Conservation (phyloP, 139 green algal species). For the Micromonas pusilla region DNA sequence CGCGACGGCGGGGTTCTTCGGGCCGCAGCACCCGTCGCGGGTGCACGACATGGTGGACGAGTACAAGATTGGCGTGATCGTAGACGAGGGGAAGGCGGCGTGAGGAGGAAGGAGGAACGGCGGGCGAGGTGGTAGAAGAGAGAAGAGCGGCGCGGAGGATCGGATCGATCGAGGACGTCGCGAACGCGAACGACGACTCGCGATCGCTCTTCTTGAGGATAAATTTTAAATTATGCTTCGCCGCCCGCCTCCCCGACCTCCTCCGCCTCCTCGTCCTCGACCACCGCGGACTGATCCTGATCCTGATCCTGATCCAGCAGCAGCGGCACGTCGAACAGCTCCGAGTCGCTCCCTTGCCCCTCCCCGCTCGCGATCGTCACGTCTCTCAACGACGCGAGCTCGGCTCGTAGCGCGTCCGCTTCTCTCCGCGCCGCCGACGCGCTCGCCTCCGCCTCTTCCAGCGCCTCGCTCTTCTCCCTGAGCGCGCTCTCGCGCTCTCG, state of each 20-base stretch:
- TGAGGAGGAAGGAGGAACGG: not conserved
- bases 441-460: not conserved
- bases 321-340: not conserved
- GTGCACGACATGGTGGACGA: conserved; percentile 74
- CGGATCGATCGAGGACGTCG: not conserved
- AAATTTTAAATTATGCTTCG: no score
- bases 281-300: not conserved
- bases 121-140: not conserved
- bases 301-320: not conserved
- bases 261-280: not conserved
- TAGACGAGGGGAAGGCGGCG: not conserved
- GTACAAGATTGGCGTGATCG: conserved; percentile 63
- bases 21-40: conserved; percentile 69
- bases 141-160: not conserved
- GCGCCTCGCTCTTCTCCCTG: no score
- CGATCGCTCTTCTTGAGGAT: no score
- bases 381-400: not conserved
- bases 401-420: not conserved
- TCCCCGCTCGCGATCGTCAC: not conserved
- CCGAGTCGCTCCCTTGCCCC: not conserved
- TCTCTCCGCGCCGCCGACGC: not conserved
- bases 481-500: no score
- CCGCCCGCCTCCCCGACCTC: no score
- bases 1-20: conserved; percentile 50
- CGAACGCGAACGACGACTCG: no score